Base-by-base conservation (phyloP, 768 basidiomycete species). In the Tulasnella calospora region DNA sequence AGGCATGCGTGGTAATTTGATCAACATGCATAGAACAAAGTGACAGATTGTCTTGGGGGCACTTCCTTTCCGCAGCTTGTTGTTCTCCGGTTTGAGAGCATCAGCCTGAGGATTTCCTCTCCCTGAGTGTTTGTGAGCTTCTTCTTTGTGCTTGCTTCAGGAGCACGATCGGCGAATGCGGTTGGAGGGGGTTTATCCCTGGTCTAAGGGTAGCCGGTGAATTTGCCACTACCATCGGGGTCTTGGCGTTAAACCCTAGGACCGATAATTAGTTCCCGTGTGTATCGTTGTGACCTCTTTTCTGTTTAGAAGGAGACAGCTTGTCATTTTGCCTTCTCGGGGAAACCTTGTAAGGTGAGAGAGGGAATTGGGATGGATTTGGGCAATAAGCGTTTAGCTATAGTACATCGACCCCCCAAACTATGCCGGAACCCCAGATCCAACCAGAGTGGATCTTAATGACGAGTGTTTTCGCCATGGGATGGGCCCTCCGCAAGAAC, bases 71-170 rank as follows among this genome's bases (percentile, higher is more conserved):
- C 21, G n/a, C 51, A 55, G 73, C 35, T 33, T 47, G 73, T 8
- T 40, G 40, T 74, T 74, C 47, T 38, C 73, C 40, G 73, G 73
- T 41, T 51, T 74, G 15, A 10, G 17, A 40, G 73, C 73, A 74
- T 46, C 13, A 74, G 33, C 23, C 41, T 27, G n/a, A 12, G 33
- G 73, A 44, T 74, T 27, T 74, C 73, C 47, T 47, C 73, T 46
- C 40, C 40, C 40, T 74, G 73, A 46, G 33, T 23, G 9, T 74
- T 1, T 21, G 73, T 46, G 33, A 2, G 38, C 17, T 2, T 27
- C 1, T 38, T 13, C 40, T 74, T 74, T 41, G 6, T 19, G 41
- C 40, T 74, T 21, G 33, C 30, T 27, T 74, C 73, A 8, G 73
- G 73, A 33, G 73, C 36, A 21, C 40, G 73, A n/a, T 51, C 73